Conservation (phyloP, 2,329 filamentous ascomycete genomes). For the Aspergillus carbonarius region DNA sequence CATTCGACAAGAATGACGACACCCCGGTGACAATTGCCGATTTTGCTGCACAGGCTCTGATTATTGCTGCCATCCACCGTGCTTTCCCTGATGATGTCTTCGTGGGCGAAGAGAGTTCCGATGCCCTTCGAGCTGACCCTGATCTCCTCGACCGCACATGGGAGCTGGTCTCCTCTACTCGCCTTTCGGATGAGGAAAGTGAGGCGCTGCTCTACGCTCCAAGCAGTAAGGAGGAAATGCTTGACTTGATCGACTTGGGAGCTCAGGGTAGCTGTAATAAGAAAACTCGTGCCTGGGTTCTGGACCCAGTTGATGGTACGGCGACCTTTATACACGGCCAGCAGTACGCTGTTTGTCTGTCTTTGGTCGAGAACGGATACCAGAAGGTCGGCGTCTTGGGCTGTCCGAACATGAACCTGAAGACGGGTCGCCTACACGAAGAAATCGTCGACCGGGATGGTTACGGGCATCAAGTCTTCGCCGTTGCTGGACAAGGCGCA, state of each 20-base stretch:
- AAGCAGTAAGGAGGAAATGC: constrained; percentile 54
- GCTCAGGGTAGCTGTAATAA: constrained; percentile 42
- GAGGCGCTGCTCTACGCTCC: constrained; percentile 43
- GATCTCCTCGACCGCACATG: constrained; percentile 55
- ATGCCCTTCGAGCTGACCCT: constrained; percentile 51
- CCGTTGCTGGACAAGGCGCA: constrained; percentile 48
- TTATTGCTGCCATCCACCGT: constrained; percentile 57
- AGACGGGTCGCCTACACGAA: constrained; percentile 36
- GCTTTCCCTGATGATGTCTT: constrained; percentile 58
- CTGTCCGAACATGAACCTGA: constrained; percentile 59
- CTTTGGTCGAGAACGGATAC: constrained; percentile 57
- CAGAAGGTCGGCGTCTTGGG: constrained; percentile 61
- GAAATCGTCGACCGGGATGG: constrained; percentile 46
- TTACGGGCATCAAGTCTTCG: constrained; percentile 52
- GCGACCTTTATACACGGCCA: constrained; percentile 60
- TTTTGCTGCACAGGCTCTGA: constrained; percentile 62
- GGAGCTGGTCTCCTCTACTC: constrained; percentile 49
- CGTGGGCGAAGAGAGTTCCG: constrained; percentile 61
- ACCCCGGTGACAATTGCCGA: constrained; percentile 64
- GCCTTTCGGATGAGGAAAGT: constrained; percentile 33
- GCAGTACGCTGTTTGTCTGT: constrained; percentile 63
- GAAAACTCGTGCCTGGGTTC: constrained; percentile 56
- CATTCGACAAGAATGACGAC: constrained; percentile 57
- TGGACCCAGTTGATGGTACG: constrained; percentile 66
- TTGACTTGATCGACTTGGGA: constrained; percentile 62